Percentiles rank a stretch among this genome's conserved stretches.
Evolutionary conservation across 2,329 filamentous ascomycete genomes (phyloP).

Genomic region (Tolypocladium inflatum): DNA sequence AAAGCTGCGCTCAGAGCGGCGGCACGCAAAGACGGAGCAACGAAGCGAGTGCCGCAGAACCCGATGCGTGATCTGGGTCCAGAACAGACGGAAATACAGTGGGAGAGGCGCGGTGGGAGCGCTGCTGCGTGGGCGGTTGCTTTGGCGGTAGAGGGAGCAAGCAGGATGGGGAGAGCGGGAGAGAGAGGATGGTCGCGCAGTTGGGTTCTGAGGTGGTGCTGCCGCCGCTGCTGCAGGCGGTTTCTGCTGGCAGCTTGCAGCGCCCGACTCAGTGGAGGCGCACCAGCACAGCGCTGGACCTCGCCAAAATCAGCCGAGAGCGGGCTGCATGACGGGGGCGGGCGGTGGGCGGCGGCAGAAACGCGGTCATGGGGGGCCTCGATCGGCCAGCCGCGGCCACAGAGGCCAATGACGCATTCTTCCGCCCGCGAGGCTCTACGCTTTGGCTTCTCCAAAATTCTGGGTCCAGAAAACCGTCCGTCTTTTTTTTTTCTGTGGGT

Average conservation of each 20-base stretch:
- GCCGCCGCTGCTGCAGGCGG: slow-evolving; percentile 1
- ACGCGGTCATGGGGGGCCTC: slow-evolving; percentile 10
- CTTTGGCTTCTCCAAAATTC: slow-evolving; percentile 1
- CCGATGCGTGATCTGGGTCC: neutral
- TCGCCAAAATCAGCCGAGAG: neutral
- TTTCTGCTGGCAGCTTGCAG: slow-evolving; percentile 5
- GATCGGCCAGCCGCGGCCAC: slow-evolving; percentile 10
- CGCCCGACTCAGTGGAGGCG: neutral
- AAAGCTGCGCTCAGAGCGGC: neutral
- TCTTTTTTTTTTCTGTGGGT: slow-evolving; percentile 3
- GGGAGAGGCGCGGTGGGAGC: neutral
- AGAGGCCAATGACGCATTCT: slow-evolving; percentile 21
- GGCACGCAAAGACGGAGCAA: neutral
- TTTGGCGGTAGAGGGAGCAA: neutral
- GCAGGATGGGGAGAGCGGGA: neutral
- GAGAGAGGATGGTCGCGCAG: neutral
- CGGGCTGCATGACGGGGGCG: slow-evolving; percentile 20
- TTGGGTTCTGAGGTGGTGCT: neutral
- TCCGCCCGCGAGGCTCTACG: slow-evolving; percentile 13
- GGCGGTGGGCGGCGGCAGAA: slow-evolving; percentile 23
- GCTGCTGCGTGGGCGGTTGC: neutral
- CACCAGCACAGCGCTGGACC: slow-evolving; percentile 6
- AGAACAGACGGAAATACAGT: neutral
- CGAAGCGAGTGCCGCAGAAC: neutral
- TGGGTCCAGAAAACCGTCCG: neutral